A percentile compares a stretch with the other conserved stretches of the same genome.
Conservation (phyloP, 164 flowering plant genomes). For the Warburgia ugandensis region DNA sequence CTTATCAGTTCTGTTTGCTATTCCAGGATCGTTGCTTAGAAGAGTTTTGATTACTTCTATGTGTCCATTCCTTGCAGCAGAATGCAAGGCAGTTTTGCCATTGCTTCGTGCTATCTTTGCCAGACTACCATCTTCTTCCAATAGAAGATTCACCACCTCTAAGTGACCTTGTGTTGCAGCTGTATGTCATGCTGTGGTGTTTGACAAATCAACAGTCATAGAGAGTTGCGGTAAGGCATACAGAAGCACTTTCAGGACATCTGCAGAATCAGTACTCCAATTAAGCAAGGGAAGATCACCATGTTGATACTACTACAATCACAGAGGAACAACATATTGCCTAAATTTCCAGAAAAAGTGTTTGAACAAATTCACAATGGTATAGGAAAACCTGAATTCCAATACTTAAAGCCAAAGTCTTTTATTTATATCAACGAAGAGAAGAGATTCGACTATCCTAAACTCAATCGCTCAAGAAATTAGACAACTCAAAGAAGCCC, state of each 20-base stretch:
- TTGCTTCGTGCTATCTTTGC: constrained; percentile 79
- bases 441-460: too few relatives aligned
- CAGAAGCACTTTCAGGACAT: constrained; percentile 51
- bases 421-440: too few relatives aligned
- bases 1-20: constrained; percentile 59
- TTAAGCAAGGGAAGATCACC: neutral
- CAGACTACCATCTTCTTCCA: constrained; percentile 59
- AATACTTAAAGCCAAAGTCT: too few relatives aligned
- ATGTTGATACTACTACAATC: neutral
- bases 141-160: constrained; percentile 57
- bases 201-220: constrained; percentile 77
- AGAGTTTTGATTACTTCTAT: constrained; percentile 60
- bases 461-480: neutral
- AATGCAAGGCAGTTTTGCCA: constrained; percentile 87
- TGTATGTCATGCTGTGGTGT: constrained; percentile 87
- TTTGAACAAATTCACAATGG: too few relatives aligned
- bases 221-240: constrained; percentile 66
- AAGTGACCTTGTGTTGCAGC: constrained; percentile 85
- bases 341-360: too few relatives aligned
- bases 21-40: constrained; percentile 48
- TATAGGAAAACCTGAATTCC: too few relatives aligned
- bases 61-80: constrained; percentile 93
- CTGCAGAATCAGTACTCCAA: constrained; percentile 30
- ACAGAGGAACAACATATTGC: neutral
- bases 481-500: neutral